Conservation (phyloP, 2,329 filamentous ascomycete genomes). For the Diaporthe citriasiana region DNA sequence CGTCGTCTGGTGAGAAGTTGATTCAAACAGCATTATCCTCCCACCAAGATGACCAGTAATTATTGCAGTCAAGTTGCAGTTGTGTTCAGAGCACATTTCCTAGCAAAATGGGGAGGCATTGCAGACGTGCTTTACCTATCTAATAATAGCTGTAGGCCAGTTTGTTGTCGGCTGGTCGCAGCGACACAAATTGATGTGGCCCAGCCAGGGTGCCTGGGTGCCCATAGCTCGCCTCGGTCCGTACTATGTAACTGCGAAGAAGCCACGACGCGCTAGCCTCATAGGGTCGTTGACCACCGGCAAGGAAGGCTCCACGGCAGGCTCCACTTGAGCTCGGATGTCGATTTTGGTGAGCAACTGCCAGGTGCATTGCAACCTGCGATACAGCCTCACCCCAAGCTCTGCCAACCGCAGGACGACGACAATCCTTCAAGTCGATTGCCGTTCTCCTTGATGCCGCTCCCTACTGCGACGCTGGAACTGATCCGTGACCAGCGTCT, state of each 20-base stretch:
- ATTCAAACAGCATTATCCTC: not conserved
- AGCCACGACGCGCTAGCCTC: slow-evolving; percentile 6
- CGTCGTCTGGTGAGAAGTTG: not conserved
- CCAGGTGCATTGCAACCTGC: slow-evolving; percentile 26
- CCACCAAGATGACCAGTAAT: not conserved
- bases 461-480: slow-evolving; percentile 29
- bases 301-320: slow-evolving; percentile 26
- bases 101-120: not conserved
- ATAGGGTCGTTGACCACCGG: not conserved
- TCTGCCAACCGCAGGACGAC: slow-evolving; percentile 23
- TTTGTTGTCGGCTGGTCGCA: not conserved
- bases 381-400: slow-evolving; percentile 34
- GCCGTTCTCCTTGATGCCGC: slow-evolving; percentile 19
- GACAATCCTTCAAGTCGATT: slow-evolving; percentile 16
- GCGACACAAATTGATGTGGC: not conserved
- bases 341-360: slow-evolving; percentile 30
- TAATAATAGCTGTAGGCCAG: not conserved
- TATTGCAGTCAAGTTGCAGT: not conserved
- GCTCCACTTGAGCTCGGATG: slow-evolving; percentile 37
- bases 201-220: too few species aligned
- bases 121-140: not conserved
- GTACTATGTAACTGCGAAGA: not conserved
- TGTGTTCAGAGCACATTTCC: not conserved
- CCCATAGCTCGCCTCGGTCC: slow-evolving; percentile 5
- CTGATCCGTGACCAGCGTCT: slow-evolving; percentile 21